Evolutionary conservation across 805 yeast genomes (phyloP).

Genomic region (Danielia oregonensis): DNA sequence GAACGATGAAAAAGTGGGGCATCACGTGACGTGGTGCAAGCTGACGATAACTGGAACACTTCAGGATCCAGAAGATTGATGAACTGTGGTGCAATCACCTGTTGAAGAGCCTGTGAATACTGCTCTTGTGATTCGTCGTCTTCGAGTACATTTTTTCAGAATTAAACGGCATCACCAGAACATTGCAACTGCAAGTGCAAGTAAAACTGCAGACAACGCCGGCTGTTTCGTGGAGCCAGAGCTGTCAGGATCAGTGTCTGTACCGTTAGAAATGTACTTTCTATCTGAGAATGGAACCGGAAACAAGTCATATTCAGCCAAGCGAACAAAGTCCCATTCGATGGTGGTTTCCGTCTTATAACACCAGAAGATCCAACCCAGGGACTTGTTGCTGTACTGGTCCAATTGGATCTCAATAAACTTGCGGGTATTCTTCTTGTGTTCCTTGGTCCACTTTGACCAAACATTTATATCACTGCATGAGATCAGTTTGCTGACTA

Average conservation of each 20-base stretch:
- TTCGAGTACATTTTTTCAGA: no score
- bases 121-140: not conserved
- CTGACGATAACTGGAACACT: no score
- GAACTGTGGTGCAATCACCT: no score
- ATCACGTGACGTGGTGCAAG: conserved; percentile 3
- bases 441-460: conserved; percentile 28
- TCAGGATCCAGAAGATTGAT: no score
- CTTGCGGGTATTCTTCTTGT: conserved; percentile 45
- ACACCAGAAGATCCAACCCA: conserved; percentile 72
- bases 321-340: conserved; percentile 62
- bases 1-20: not conserved
- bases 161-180: no score
- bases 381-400: conserved; percentile 39
- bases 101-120: not conserved
- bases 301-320: conserved; percentile 49
- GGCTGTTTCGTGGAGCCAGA: no score
- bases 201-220: no score
- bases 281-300: conserved; percentile 52
- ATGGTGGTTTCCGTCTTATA: conserved; percentile 62
- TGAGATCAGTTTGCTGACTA: conserved; percentile 17
- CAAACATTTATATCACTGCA: conserved; percentile 45
- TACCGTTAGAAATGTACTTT: conserved; percentile 30
- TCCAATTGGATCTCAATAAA: conserved; percentile 61
- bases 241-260: conserved; percentile 31
- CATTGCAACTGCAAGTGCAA: no score